These are phyloP conservation scores for Diaporthe citrichinensis DNA, from an alignment of 2,329 filamentous ascomycete genomes.

Conservation along the genomic window DNA sequence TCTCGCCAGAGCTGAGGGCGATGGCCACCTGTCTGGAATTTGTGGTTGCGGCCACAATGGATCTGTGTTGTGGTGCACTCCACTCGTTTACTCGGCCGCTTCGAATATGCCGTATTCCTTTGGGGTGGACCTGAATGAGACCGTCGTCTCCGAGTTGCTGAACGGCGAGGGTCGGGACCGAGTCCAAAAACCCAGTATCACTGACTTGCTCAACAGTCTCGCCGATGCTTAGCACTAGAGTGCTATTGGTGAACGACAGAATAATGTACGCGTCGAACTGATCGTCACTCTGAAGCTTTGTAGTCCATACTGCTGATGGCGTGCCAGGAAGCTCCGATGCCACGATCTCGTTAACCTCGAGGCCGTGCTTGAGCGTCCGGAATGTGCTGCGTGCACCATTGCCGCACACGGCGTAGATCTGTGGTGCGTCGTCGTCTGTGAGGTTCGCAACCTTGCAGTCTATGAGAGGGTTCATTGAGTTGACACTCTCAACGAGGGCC, in stretches of 20 bases:
- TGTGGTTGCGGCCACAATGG: conserved; percentile 93
- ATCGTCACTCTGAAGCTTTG: conserved; percentile 85
- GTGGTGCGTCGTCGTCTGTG: conserved; percentile 92
- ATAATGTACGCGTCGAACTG: conserved; percentile 95
- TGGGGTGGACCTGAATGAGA: conserved; percentile 94
- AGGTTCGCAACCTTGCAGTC: conserved; percentile 94
- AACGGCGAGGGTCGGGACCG: conserved; percentile 90
- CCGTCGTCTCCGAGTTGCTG: conserved; percentile 95
- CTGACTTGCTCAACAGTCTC: conserved; percentile 97
- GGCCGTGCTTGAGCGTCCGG: conserved; percentile 90
- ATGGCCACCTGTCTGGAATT: conserved; percentile 95
- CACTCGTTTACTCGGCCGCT: conserved; percentile 88
- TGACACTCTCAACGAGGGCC: conserved; percentile 85
- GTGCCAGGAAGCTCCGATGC: conserved; percentile 90
- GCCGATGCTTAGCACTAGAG: conserved; percentile 92
- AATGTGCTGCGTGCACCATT: conserved; percentile 91
- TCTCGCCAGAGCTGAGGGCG: conserved; percentile 94
- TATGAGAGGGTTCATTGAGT: conserved; percentile 91
- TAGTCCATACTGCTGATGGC: conserved; percentile 95
- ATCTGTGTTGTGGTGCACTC: conserved; percentile 92
- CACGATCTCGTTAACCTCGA: conserved; percentile 96
- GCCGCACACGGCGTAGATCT: conserved; percentile 94
- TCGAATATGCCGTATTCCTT: conserved; percentile 92
- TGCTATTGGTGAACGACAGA: conserved; percentile 91
- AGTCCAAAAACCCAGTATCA: conserved; percentile 91